Evolutionary conservation across 129 eudicot species (phyloP), one percentile per base, ranked within the genome.

Genomic region (Rutidosis leptorrhynchoides): DNA sequence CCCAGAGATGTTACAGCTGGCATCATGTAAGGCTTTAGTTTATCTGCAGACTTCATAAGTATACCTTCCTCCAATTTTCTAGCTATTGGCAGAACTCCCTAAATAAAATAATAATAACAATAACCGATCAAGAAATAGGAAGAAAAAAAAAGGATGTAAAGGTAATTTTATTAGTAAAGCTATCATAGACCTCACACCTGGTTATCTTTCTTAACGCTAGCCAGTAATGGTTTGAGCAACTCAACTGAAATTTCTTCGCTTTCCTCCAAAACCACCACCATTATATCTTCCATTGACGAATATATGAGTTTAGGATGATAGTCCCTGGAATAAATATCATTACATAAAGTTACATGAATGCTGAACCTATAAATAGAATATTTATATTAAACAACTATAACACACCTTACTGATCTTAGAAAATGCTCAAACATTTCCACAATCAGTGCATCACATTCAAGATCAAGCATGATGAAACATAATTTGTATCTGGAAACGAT

Each of bases 381-480:
- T 58, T 56, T 20, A 54, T 37, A 52, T 1, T 2, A 12, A 49
- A 20, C 11, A 49, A 20, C 12, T 65, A 69, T 62, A 24, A 29
- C 78, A 54, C 82, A 94, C 99, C 96, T 81, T 72, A 94, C 85
- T n/a, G 88, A 56, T 78, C 73, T 75, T 26, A 94, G 60, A 51
- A 94, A 94, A 77, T 83, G 84, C 30, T 79, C 87, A 74, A 94
- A 94, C 99, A 94, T 94, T 74, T 83, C 83, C 27, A 64, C 53
- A 51, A 94, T 89, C 69, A 94, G 72, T 55, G 11, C 85, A 22
- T 94, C 95, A 68, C 95, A 94, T 78, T 89, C 97, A 43, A 94
- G 82, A 80, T 94, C 97, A 76, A 94, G 74, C 99, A 94, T 94
- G 65, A 94, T 82, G 45, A 94, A 94, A 73, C 95, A 94, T 40